Evolutionary conservation across 371 early-diverging fungal species (phyloP), one percentile per base, ranked within the genome.

Genomic region (Mucor circinelloides): DNA sequence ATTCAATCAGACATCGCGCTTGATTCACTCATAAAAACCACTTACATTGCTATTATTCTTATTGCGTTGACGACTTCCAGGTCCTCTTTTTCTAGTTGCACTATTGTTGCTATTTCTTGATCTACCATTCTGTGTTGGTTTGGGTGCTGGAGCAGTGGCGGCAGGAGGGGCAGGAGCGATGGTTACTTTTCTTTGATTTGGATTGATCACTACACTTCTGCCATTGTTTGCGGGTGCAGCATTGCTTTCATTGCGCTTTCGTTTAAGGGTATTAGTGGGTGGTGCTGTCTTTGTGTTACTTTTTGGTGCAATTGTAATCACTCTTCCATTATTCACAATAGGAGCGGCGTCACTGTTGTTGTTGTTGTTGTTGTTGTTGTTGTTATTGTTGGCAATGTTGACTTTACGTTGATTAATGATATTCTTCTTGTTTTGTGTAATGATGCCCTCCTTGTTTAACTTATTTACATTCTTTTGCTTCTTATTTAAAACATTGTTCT

Each of bases 281-380:
- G 27, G 17, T 12, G n/a, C 38, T 55, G 55, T 30, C 0, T 9
- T 23, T 17, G 21, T 25, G 5, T 21, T 31, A 7, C n/a, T 6
- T 19, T 61, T 25, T 31, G 56, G 59, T 1, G 54, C 59, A 60
- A 60, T 66, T 13, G 66, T 66, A 8, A 66, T 25, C 12, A 58
- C 19, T 52, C 66, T 60, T 13, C 55, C 66, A 25, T 34, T 58
- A 21, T 40, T 60, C 25, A 36, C 30, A 19, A 27, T 15, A 27
- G 34, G 27, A n/a, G 38, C 54, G 13, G 40, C 5, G 0, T 15
- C 17, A 17, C 30, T 30, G 30, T 5, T 40, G 5, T 2, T 40
- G 40, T 13, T 64, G 38, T 58, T 54, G 0, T 15, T 40, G 40
- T 6, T 30, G 30, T 5, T 40, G 5, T 2, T 40, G 40, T 13